Conservation (phyloP, 2,329 filamentous ascomycete genomes). For the Epichloe brachyelytri region DNA sequence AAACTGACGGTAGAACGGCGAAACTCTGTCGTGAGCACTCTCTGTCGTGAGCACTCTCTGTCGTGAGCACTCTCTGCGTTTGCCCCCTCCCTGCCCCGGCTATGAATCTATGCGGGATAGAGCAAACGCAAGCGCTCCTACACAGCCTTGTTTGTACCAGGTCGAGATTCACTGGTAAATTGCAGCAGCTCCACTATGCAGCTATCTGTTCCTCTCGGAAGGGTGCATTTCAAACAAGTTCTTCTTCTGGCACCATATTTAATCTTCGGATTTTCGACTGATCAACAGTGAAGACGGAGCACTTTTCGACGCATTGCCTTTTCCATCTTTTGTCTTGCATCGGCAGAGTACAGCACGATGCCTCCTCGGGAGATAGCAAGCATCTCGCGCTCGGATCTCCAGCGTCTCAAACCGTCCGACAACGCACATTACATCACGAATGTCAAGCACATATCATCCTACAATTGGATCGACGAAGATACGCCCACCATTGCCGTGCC, state of each 20-base stretch:
- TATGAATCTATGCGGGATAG: not conserved
- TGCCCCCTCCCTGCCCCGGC: too few species aligned
- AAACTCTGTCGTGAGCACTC: not conserved
- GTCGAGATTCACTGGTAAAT: not conserved
- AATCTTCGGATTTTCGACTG: not conserved
- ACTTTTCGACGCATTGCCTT: too few species aligned
- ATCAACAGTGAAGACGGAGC: too few species aligned
- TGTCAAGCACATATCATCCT: constrained; percentile 30
- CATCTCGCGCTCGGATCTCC: not conserved
- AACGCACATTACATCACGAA: constrained; percentile 19
- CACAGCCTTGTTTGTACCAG: not conserved
- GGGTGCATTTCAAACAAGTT: not conserved
- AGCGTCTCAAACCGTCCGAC: not conserved
- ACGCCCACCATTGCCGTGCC: constrained; percentile 32
- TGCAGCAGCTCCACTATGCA: not conserved
- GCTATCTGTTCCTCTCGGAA: not conserved
- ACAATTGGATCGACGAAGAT: constrained; percentile 33
- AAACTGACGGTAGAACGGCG: too few species aligned
- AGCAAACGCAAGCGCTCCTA: not conserved
- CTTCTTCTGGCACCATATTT: not conserved
- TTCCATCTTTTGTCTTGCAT: too few species aligned
- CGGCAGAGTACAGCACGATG: not conserved
- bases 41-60: too few species aligned
- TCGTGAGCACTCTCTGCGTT: not conserved
- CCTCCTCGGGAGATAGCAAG: not conserved